A percentile compares a stretch with the other conserved stretches of the same genome.
phyloP scores from a whole-genome alignment of 331 rosid species.

The Rosa hybrid region DNA sequence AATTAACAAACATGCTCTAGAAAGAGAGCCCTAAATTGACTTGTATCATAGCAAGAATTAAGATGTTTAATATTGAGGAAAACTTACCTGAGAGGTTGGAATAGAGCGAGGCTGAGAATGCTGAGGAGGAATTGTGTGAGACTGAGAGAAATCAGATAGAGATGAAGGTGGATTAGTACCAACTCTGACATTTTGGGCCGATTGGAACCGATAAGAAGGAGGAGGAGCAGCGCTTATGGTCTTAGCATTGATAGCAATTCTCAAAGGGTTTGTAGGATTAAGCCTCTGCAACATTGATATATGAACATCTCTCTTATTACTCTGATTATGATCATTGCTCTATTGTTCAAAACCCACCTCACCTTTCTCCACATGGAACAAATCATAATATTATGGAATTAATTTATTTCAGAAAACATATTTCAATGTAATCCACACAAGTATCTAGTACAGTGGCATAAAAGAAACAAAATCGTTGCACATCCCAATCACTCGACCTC shows the following conservation, averaged over 20 bases:
- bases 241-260: slow-evolving; percentile 60
- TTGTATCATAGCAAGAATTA: too few relatives aligned
- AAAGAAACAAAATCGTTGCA: too few relatives aligned
- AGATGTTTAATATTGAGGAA: too few relatives aligned
- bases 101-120: slow-evolving; percentile 55
- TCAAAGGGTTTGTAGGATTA: slow-evolving; percentile 86
- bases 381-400: too few relatives aligned
- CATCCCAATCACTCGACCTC: too few relatives aligned
- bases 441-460: too few relatives aligned
- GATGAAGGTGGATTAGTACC: slow-evolving; percentile 37
- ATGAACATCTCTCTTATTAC: slow-evolving; percentile 42
- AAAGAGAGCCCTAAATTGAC: too few relatives aligned
- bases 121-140: slow-evolving; percentile 9
- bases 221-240: slow-evolving; percentile 59
- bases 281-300: slow-evolving; percentile 57
- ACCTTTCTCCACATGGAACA: too few relatives aligned
- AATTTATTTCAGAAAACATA: too few relatives aligned
- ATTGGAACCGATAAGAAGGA: slow-evolving; percentile 34
- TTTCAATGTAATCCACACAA: too few relatives aligned
- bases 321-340: slow-evolving; percentile 1
- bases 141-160: slow-evolving; percentile 35
- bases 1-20: background rate
- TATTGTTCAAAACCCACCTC: background rate
- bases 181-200: slow-evolving; percentile 33
- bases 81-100: slow-evolving; percentile 59